Conservation (phyloP, 805 yeast species). For the Candida silvicultrix region DNA sequence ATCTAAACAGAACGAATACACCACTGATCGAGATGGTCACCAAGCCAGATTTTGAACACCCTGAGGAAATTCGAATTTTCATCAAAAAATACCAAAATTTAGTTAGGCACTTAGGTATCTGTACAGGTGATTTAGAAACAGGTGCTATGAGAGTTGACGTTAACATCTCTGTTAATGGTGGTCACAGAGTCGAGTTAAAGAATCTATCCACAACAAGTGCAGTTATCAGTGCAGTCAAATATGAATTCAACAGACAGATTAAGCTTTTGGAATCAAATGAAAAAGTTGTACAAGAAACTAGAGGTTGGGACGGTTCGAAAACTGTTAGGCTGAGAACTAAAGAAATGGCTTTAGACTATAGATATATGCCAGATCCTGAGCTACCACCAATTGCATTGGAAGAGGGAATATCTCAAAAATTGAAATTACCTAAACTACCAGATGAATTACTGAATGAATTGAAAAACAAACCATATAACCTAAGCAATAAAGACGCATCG, state of each 20-base stretch:
- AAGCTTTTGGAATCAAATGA: slow-evolving; percentile 35
- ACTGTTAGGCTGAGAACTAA: slow-evolving; percentile 70
- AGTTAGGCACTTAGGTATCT: slow-evolving; percentile 61
- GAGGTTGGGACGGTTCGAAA: slow-evolving; percentile 83
- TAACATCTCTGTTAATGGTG: slow-evolving; percentile 72
- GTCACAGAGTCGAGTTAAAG: slow-evolving; percentile 80
- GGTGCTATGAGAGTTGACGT: slow-evolving; percentile 97
- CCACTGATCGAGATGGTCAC: slow-evolving; percentile 92
- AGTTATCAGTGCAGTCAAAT: slow-evolving; percentile 65
- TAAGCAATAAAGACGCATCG: slow-evolving; percentile 70
- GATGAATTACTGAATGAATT: slow-evolving; percentile 48
- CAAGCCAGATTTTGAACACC: slow-evolving; percentile 69
- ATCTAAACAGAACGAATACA: slow-evolving; percentile 76
- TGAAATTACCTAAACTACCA: slow-evolving; percentile 55
- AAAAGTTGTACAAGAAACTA: slow-evolving; percentile 50
- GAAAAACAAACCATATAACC: slow-evolving; percentile 39
- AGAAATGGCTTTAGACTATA: slow-evolving; percentile 78
- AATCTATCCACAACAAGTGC: slow-evolving; percentile 83
- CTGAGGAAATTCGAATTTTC: slow-evolving; percentile 69
- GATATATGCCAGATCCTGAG: slow-evolving; percentile 95
- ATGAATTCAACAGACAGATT: slow-evolving; percentile 70
- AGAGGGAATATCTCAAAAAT: slow-evolving; percentile 32
- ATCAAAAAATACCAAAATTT: slow-evolving; percentile 74
- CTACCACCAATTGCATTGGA: slow-evolving; percentile 53
- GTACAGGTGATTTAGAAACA: slow-evolving; percentile 86